Conservation (phyloP, 2,329 filamentous ascomycete genomes). For the Colletotrichum cereale region DNA sequence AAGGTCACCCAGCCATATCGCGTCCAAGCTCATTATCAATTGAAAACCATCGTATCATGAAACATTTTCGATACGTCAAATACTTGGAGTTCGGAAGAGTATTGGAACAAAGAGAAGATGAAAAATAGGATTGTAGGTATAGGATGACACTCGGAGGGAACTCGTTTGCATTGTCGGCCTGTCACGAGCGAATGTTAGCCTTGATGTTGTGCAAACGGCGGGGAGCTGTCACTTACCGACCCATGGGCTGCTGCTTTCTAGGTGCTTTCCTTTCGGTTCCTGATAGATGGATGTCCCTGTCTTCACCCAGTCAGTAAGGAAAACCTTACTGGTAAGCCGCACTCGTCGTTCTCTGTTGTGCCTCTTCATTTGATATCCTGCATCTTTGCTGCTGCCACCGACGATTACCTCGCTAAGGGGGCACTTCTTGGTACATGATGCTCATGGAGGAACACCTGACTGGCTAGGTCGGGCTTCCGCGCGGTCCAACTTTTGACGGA, state of each 20-base stretch:
- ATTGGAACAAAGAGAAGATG: too few relatives aligned
- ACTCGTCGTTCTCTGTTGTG: constrained; percentile 19
- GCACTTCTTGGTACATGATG: not conserved
- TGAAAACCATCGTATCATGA: too few relatives aligned
- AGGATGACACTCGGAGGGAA: not conserved
- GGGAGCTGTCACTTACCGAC: not conserved
- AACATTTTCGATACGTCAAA: too few relatives aligned
- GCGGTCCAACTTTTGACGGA: constrained; percentile 2
- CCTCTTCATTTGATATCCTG: constrained; percentile 4
- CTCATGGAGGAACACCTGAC: constrained; percentile 17
- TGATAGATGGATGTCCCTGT: not conserved
- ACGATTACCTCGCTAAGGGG: not conserved
- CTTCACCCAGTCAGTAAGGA: constrained; percentile 32
- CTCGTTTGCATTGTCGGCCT: not conserved
- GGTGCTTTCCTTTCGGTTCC: not conserved
- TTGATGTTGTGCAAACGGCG: too few relatives aligned
- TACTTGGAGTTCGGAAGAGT: too few relatives aligned
- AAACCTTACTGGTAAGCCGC: constrained; percentile 28
- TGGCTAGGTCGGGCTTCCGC: constrained; percentile 3
- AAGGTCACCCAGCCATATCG: too few relatives aligned
- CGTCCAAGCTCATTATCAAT: too few relatives aligned
- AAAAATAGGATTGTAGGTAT: not conserved
- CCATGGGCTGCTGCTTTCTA: too few relatives aligned
- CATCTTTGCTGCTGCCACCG: constrained; percentile 19
- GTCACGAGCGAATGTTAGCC: not conserved